phyloP scores from a whole-genome alignment of 2,329 filamentous ascomycete species.

The Zymoseptoria brevis region DNA sequence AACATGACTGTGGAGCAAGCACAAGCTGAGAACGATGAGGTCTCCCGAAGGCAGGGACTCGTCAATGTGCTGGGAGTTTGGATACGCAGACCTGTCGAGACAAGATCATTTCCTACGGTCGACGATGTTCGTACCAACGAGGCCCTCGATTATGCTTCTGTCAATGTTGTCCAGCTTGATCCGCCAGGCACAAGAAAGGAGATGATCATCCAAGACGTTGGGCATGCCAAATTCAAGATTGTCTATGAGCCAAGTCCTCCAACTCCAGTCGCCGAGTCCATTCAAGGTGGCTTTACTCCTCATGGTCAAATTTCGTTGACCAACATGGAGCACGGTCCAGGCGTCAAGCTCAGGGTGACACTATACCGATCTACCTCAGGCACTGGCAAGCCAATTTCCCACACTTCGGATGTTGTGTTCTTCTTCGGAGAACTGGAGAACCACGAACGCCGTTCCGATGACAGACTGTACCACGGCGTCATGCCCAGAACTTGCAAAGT shows the following conservation, averaged over 20 bases:
- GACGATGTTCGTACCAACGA: too few relatives aligned
- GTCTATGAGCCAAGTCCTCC: too few relatives aligned
- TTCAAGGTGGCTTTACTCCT: background rate
- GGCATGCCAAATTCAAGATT: background rate
- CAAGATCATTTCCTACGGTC: background rate
- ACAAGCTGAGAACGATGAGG: background rate
- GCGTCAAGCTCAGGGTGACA: background rate
- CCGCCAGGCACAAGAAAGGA: background rate
- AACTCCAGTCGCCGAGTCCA: background rate
- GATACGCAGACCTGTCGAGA: background rate
- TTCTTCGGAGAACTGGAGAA: background rate
- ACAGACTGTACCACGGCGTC: background rate
- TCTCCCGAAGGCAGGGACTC: background rate
- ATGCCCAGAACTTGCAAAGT: background rate
- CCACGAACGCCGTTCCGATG: background rate
- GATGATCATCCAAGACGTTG: background rate
- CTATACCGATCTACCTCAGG: background rate
- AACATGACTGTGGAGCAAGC: background rate
- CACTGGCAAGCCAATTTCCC: background rate
- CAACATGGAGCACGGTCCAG: background rate
- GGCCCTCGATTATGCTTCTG: too few relatives aligned
- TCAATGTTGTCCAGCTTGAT: background rate
- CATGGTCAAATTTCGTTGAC: background rate
- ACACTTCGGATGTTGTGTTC: background rate
- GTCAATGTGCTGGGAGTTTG: background rate